Evolutionary conservation across 805 yeast genomes (phyloP).

Genomic region (Priceomyces medius): DNA sequence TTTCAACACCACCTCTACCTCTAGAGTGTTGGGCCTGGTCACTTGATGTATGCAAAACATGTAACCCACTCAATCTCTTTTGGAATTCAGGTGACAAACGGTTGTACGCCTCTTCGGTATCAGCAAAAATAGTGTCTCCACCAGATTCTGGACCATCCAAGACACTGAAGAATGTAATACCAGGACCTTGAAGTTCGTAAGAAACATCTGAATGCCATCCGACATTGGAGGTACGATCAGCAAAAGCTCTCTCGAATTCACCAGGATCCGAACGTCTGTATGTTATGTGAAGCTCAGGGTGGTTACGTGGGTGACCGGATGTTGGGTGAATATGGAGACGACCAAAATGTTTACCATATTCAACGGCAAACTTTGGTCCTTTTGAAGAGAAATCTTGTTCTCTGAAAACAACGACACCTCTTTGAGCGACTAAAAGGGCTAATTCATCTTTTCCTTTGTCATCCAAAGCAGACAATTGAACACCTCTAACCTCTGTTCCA

Average conservation of each 20-base stretch:
- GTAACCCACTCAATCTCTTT: conserved; percentile 56
- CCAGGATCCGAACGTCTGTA: conserved; percentile 48
- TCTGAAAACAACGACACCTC: conserved; percentile 68
- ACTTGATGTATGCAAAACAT: conserved; percentile 67
- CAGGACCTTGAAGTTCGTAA: conserved; percentile 73
- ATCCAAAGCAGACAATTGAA: conserved; percentile 56
- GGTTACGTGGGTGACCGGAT: conserved; percentile 66
- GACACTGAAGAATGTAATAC: conserved; percentile 63
- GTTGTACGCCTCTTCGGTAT: conserved; percentile 66
- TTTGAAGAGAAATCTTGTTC: conserved; percentile 60
- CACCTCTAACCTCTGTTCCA: conserved; percentile 61
- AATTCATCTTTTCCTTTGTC: conserved; percentile 63
- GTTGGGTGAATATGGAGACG: conserved; percentile 73
- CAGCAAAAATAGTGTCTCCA: conserved; percentile 81
- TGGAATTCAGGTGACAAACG: conserved; percentile 67
- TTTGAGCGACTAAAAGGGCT: conserved; percentile 64
- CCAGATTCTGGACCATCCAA: conserved; percentile 60
- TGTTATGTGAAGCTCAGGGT: conserved; percentile 62
- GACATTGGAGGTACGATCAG: conserved; percentile 35
- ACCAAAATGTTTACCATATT: conserved; percentile 66
- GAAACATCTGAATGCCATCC: conserved; percentile 75
- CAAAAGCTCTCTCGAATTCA: conserved; percentile 36
- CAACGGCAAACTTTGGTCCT: conserved; percentile 49
- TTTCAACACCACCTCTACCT: conserved; percentile 57
- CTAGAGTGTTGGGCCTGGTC: conserved; percentile 65